These are phyloP conservation scores for Irpex rosettiformis DNA, from an alignment of 1,284 basidiomycete species.

Conservation along the genomic window DNA sequence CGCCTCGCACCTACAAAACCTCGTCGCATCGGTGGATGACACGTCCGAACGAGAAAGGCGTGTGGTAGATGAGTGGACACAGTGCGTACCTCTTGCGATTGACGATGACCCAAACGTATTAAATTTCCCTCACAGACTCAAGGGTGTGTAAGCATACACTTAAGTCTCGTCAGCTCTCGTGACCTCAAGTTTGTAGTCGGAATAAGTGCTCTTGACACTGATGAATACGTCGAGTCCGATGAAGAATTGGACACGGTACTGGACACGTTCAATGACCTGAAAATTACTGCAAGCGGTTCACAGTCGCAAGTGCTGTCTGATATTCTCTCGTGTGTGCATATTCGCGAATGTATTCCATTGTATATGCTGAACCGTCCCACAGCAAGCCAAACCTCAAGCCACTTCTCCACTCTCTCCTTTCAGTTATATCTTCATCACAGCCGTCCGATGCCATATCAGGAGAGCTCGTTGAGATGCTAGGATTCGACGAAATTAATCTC, in stretches of 20 bases:
- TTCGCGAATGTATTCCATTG: conserved; percentile 9
- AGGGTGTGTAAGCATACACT: background rate
- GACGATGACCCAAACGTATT: background rate
- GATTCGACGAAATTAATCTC: conserved; percentile 81
- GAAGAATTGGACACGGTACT: conserved; percentile 25
- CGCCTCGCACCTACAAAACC: conserved; percentile 27
- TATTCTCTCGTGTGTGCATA: conserved; percentile 31
- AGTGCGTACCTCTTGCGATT: conserved; percentile 19
- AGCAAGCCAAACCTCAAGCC: conserved; percentile 32
- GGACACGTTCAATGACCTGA: conserved; percentile 14
- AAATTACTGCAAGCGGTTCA: conserved; percentile 1
- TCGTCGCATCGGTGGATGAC: conserved; percentile 27
- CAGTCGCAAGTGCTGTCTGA: conserved; percentile 20
- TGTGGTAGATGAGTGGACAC: conserved; percentile 34
- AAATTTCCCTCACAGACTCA: background rate
- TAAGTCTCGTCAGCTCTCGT: background rate
- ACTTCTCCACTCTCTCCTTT: conserved; percentile 27
- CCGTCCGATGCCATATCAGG: conserved; percentile 73
- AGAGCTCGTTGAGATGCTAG: conserved; percentile 80
- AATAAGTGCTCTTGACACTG: conserved; percentile 1
- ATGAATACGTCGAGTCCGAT: conserved; percentile 12
- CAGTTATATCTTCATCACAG: conserved; percentile 31
- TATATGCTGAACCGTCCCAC: conserved; percentile 6
- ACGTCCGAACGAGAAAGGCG: conserved; percentile 29
- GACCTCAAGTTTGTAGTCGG: background rate